These are phyloP conservation scores for Pestalotiopsis fici DNA, from an alignment of 2,329 filamentous ascomycete species.

Conservation along the genomic window DNA sequence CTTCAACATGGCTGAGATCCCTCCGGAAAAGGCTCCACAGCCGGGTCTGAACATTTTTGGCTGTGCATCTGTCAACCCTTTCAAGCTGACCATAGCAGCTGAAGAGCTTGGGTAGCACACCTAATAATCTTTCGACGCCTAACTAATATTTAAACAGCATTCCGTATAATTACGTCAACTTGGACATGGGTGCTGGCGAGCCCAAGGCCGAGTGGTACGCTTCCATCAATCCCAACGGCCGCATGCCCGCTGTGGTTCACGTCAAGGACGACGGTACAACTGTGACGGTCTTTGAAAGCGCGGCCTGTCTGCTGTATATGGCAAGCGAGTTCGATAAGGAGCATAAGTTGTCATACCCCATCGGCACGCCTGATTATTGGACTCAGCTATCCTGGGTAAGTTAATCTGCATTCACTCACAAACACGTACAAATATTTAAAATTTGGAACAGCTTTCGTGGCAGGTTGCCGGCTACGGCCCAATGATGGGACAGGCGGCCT, in stretches of 20 bases:
- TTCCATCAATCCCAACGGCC: conserved; percentile 24
- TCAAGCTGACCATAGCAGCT: conserved; percentile 21
- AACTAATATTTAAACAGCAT: conserved; percentile 6
- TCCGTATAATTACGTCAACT: conserved; percentile 19
- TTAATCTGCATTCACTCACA: not conserved
- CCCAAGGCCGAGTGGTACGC: conserved; percentile 18
- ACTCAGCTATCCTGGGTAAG: conserved; percentile 24
- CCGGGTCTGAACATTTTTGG: conserved; percentile 25
- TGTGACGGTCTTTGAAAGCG: conserved; percentile 24
- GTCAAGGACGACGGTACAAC: conserved; percentile 21
- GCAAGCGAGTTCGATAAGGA: conserved; percentile 22
- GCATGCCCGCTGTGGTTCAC: conserved; percentile 24
- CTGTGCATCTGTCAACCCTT: conserved; percentile 18
- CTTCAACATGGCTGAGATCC: conserved; percentile 13
- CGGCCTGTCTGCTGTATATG: conserved; percentile 23
- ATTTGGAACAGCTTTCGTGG: conserved; percentile 19
- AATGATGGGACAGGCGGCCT: conserved; percentile 19
- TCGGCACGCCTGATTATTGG: conserved; percentile 22
- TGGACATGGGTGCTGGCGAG: conserved; percentile 19
- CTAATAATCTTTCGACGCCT: too few relatives aligned
- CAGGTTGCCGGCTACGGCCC: conserved; percentile 21
- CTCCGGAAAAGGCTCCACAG: conserved; percentile 20
- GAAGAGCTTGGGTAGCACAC: conserved; percentile 20
- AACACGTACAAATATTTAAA: too few relatives aligned
- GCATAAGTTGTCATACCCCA: conserved; percentile 20